Conservation (phyloP, 208 protist genomes). For the Acanthamoeba castellanii region DNA sequence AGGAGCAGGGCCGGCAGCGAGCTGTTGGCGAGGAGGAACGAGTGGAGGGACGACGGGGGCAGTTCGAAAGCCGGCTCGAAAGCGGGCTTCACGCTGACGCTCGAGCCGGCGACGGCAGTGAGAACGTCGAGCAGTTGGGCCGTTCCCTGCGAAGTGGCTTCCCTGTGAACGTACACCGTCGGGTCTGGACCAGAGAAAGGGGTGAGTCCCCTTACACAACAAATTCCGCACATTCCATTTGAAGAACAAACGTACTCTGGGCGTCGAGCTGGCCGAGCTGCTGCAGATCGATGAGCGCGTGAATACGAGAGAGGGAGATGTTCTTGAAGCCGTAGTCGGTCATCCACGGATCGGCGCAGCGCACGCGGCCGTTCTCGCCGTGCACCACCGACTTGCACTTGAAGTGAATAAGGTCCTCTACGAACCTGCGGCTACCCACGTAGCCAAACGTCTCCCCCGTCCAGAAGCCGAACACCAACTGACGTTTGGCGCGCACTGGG, state of each 20-base stretch:
- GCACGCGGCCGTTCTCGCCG: constrained; percentile 1
- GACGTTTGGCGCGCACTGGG: constrained; percentile 1
- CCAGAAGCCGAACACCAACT: constrained; percentile 65
- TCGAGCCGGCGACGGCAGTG: not conserved
- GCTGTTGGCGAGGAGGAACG: constrained; percentile 54
- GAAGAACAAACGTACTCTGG: not conserved
- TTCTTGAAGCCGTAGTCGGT: constrained; percentile 38
- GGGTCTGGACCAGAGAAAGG: not conserved
- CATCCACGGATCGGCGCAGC: constrained; percentile 21
- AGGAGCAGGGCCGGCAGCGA: constrained; percentile 30
- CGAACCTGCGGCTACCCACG: constrained; percentile 43
- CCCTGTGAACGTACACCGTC: constrained; percentile 19
- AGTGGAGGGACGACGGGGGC: constrained; percentile 58
- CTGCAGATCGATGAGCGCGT: constrained; percentile 34
- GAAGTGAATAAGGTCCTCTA: constrained; percentile 10
- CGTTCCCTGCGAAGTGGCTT: not conserved
- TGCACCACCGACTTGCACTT: not conserved
- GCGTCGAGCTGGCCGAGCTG: constrained; percentile 39
- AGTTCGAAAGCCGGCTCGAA: constrained; percentile 51
- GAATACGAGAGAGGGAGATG: not conserved
- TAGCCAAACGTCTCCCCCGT: constrained; percentile 58
- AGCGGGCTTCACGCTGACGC: not conserved
- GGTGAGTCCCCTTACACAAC: too few species aligned
- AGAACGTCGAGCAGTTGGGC: not conserved
- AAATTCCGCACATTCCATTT: too few species aligned